phyloP scores from a whole-genome alignment of 768 basidiomycete species.

The Pleurotus platypus region DNA sequence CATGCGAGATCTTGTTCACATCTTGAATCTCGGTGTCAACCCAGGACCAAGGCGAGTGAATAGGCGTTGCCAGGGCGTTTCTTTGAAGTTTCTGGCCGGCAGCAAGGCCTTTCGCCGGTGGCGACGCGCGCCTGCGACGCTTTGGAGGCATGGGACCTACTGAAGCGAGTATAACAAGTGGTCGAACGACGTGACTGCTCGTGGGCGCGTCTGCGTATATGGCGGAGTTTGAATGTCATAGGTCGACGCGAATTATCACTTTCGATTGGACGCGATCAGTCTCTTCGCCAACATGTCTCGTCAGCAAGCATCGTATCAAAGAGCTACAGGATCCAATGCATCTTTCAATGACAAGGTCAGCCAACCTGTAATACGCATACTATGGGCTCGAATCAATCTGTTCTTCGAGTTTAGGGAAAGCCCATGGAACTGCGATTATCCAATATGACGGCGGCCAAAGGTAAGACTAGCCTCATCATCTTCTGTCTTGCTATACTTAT shows the following conservation, averaged over 20 bases:
- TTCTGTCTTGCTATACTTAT: conserved; percentile 11
- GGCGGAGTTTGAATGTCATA: conserved; percentile 13
- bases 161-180: too few relatives aligned
- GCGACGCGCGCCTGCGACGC: conserved; percentile 52
- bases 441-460: conserved; percentile 98
- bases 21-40: conserved; percentile 62
- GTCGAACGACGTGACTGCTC: too few relatives aligned
- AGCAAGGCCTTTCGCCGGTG: conserved; percentile 45
- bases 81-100: conserved; percentile 65
- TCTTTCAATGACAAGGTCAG: conserved; percentile 85
- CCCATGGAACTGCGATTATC: conserved; percentile 97
- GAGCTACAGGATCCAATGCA: conserved; percentile 59
- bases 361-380: background rate
- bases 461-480: conserved; percentile 31
- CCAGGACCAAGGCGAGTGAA: conserved; percentile 73
- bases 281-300: conserved; percentile 28
- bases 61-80: conserved; percentile 41
- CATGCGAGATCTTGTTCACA: conserved; percentile 56
- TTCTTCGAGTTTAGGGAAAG: conserved; percentile 65
- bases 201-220: conserved; percentile 9
- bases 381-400: conserved; percentile 3
- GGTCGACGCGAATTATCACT: conserved; percentile 4
- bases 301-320: conserved; percentile 36
- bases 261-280: conserved; percentile 29
- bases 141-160: conserved; percentile 45